Percentiles rank a stretch among this genome's conserved stretches.
These are phyloP conservation scores for Mortierella sp. DNA, from an alignment of 371 early-diverging fungal species.

Conservation along the genomic window DNA sequence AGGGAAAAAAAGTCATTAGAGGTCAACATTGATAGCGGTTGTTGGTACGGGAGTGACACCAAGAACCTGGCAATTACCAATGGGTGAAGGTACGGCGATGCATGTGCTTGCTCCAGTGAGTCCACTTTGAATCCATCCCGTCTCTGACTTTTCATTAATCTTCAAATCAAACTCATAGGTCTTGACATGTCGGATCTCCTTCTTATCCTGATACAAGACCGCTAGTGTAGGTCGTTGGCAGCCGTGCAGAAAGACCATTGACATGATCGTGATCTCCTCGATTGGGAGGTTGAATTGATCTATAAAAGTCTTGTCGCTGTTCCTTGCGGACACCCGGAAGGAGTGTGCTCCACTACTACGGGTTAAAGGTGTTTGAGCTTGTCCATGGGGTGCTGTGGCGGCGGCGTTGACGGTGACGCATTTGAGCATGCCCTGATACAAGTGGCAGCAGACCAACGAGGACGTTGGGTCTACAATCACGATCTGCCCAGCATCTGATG, in stretches of 20 bases:
- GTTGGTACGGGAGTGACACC: no score
- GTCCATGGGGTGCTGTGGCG: constrained; percentile 1
- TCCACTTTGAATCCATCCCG: constrained; percentile 58
- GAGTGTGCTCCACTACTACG: constrained; percentile 21
- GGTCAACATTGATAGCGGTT: no score
- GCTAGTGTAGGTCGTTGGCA: constrained; percentile 67
- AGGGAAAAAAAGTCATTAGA: no score
- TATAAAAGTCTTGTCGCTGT: constrained; percentile 40
- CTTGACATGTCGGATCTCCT: constrained; percentile 70
- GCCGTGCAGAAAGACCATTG: constrained; percentile 74
- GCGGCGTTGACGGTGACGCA: constrained; percentile 31
- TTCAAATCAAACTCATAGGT: constrained; percentile 67
- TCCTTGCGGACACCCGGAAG: constrained; percentile 25
- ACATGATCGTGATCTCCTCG: constrained; percentile 75
- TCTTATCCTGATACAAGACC: constrained; percentile 80
- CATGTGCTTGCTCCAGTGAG: constrained; percentile 70
- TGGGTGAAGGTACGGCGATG: constrained; percentile 65
- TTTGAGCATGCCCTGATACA: constrained; percentile 40
- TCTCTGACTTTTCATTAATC: constrained; percentile 59
- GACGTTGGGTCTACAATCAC: constrained; percentile 39
- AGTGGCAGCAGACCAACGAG: constrained; percentile 34
- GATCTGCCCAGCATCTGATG: constrained; percentile 32
- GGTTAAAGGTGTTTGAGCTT: not conserved
- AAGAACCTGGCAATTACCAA: constrained; percentile 22
- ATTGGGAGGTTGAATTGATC: constrained; percentile 60